phyloP scores from a whole-genome alignment of 1,284 basidiomycete species.

The Vanrija humicola region DNA sequence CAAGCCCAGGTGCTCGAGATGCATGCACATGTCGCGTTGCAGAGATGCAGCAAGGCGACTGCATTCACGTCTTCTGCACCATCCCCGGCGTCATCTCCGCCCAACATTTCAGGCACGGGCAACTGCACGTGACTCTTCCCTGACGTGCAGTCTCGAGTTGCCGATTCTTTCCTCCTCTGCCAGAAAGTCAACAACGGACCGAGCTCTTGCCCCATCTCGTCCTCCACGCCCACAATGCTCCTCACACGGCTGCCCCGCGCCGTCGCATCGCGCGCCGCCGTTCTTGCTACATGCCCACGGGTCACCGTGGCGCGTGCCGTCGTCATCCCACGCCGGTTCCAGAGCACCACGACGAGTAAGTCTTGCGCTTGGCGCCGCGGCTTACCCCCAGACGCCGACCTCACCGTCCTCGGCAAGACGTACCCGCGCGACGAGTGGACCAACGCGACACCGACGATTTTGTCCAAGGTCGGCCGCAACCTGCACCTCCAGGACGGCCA shows the following conservation, averaged over 20 bases:
- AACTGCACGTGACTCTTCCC: no score
- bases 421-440: conserved; percentile 74
- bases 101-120: no score
- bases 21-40: no score
- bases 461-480: conserved; percentile 65
- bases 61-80: no score
- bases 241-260: conserved; percentile 9
- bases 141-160: no score
- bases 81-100: no score
- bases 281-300: background rate
- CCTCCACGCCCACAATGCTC: conserved; percentile 1
- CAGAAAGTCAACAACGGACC: no score
- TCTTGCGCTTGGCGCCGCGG: no score
- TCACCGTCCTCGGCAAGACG: conserved; percentile 30
- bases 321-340: background rate
- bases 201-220: no score
- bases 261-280: conserved; percentile 2
- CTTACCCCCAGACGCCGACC: conserved; percentile 6
- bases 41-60: no score
- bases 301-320: background rate
- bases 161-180: no score
- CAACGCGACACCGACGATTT: conserved; percentile 80
- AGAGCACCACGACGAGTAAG: background rate
- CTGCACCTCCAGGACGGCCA: conserved; percentile 75
- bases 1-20: no score